A percentile compares a stretch with the other conserved stretches of the same genome.
Conservation (phyloP, 768 basidiomycete species). For the Termitomyces sp. region DNA sequence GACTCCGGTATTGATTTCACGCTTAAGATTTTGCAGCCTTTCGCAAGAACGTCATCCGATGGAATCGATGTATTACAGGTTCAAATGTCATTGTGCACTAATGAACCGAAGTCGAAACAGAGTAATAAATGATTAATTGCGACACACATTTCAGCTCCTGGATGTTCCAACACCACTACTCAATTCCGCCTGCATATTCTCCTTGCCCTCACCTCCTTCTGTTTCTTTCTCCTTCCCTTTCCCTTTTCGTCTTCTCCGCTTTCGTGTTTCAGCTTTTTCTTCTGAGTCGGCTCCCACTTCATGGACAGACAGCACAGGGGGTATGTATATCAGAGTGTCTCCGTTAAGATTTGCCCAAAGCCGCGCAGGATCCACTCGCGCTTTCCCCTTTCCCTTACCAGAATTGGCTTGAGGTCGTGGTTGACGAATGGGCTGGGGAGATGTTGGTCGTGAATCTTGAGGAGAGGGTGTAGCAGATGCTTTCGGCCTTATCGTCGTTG, state of each 20-base stretch:
- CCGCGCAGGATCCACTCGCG: conserved; percentile 13
- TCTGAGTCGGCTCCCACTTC: conserved; percentile 1
- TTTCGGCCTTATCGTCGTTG: conserved; percentile 36
- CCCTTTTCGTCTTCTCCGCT: conserved; percentile 4
- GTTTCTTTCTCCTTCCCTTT: conserved; percentile 7
- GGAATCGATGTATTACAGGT: background rate
- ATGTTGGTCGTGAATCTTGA: conserved; percentile 25
- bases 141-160: background rate
- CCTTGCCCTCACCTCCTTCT: conserved; percentile 3
- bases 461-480: conserved; percentile 9
- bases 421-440: conserved; percentile 29
- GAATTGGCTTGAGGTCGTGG: conserved; percentile 29
- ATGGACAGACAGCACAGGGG: conserved; percentile 14
- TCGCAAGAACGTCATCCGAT: background rate
- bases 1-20: background rate
- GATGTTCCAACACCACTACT: background rate
- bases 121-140: background rate
- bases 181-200: background rate
- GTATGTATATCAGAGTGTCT: conserved; percentile 30
- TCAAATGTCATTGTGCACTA: background rate
- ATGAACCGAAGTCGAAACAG: background rate
- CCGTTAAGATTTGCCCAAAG: conserved; percentile 7
- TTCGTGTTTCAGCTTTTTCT: conserved; percentile 2
- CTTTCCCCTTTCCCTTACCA: conserved; percentile 30
- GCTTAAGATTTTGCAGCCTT: background rate